Percentiles rank a stretch among this genome's conserved stretches.
phyloP scores from a whole-genome alignment of 352 stramenopile genomes.

The Phytophthora europaea region DNA sequence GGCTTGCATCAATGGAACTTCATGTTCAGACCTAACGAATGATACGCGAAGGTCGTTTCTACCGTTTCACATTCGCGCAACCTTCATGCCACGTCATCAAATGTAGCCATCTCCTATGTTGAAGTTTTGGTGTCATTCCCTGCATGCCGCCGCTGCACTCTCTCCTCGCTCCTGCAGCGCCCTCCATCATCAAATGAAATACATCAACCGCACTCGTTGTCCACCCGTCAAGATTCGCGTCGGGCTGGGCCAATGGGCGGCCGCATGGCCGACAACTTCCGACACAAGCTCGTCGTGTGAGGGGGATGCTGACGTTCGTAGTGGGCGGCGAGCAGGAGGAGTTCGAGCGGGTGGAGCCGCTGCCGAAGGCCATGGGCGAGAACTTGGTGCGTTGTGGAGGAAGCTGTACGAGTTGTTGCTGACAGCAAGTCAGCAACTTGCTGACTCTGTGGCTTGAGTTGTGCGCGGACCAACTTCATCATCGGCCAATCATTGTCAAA shows the following conservation, averaged over 20 bases:
- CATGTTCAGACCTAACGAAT: not conserved
- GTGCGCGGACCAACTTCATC: not conserved
- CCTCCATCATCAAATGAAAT: not conserved
- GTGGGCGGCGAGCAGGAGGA: slow-evolving; percentile 82
- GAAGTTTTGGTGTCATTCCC: slow-evolving; percentile 1
- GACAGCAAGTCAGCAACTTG: too few relatives aligned
- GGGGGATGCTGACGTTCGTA: slow-evolving; percentile 99
- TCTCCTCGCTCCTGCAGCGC: not conserved
- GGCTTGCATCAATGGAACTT: slow-evolving; percentile 1
- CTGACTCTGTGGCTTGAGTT: not conserved
- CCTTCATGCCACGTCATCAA: slow-evolving; percentile 2
- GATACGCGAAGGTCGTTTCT: not conserved
- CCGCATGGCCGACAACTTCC: slow-evolving; percentile 94
- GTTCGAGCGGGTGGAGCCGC: slow-evolving; percentile 78
- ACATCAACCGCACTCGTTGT: slow-evolving; percentile 4
- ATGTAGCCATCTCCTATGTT: not conserved
- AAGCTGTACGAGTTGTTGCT: slow-evolving; percentile 71
- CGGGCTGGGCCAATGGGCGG: slow-evolving; percentile 95
- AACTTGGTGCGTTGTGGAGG: slow-evolving; percentile 95
- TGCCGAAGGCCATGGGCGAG: slow-evolving; percentile 95
- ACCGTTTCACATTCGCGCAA: not conserved
- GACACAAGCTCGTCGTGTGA: slow-evolving; percentile 88
- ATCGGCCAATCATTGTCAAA: not conserved
- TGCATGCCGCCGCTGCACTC: not conserved
- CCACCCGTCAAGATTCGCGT: slow-evolving; percentile 55